These are phyloP conservation scores for Umbelopsis sp. DNA, from an alignment of 192 early-diverging fungal genomes.

Conservation along the genomic window DNA sequence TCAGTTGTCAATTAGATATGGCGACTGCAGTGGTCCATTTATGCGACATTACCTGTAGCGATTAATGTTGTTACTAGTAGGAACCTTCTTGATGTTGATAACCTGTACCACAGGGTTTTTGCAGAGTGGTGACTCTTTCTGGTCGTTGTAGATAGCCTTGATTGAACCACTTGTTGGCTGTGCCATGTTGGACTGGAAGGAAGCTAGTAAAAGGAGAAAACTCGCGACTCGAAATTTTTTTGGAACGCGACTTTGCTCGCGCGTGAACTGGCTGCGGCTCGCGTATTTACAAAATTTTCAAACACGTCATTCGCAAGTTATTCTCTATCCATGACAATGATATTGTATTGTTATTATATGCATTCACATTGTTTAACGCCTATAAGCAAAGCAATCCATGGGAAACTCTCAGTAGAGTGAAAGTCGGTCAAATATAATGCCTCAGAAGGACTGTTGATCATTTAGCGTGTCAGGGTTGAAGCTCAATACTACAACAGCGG, in stretches of 20 bases:
- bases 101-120: slow-evolving; percentile 44
- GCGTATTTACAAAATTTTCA: slow-evolving; percentile 5
- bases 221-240: slow-evolving; percentile 17
- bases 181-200: slow-evolving; percentile 5
- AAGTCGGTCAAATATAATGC: too few relatives aligned
- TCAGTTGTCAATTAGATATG: not conserved
- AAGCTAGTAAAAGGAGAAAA: not conserved
- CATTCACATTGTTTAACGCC: too few relatives aligned
- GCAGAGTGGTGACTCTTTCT: slow-evolving; percentile 14
- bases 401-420: too few relatives aligned
- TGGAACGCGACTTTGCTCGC: slow-evolving; percentile 9
- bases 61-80: slow-evolving; percentile 13
- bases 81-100: slow-evolving; percentile 43
- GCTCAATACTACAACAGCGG: too few relatives aligned
- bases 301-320: not conserved
- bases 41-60: slow-evolving; percentile 43
- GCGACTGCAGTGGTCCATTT: not conserved
- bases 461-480: too few relatives aligned
- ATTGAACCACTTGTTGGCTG: slow-evolving; percentile 36
- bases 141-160: slow-evolving; percentile 42
- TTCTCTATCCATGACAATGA: not conserved
- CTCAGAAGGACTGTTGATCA: too few relatives aligned
- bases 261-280: slow-evolving; percentile 2
- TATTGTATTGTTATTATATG: too few relatives aligned
- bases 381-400: too few relatives aligned